Conservation (phyloP, 2,329 filamentous ascomycete genomes). For the Intubia oerlemansii region DNA sequence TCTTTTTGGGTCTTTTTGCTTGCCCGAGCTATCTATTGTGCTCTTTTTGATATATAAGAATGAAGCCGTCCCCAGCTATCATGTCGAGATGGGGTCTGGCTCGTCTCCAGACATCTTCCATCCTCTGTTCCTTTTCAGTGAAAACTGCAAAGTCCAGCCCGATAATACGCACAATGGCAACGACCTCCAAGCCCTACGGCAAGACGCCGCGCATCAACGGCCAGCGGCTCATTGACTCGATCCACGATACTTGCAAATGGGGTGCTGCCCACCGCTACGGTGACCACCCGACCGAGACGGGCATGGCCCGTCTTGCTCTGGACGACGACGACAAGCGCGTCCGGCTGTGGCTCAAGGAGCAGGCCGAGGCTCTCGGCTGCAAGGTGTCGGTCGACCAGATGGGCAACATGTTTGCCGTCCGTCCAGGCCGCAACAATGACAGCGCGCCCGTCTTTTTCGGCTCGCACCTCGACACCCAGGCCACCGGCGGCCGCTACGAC, state of each 20-base stretch:
- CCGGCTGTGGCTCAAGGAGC: slow-evolving; percentile 55
- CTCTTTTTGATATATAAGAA: too few species aligned
- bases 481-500: slow-evolving; percentile 47
- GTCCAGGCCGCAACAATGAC: slow-evolving; percentile 42
- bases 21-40: too few species aligned
- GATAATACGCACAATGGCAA: too few species aligned
- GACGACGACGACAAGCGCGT: slow-evolving; percentile 50
- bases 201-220: slow-evolving; percentile 6
- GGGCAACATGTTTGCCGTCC: slow-evolving; percentile 62
- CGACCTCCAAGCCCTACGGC: too few species aligned
- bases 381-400: slow-evolving; percentile 48
- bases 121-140: too few species aligned
- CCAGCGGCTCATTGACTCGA: slow-evolving; percentile 5
- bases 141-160: too few species aligned
- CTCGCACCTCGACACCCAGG: slow-evolving; percentile 46
- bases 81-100: too few species aligned
- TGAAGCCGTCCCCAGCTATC: too few species aligned
- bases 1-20: too few species aligned
- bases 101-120: too few species aligned
- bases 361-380: slow-evolving; percentile 41
- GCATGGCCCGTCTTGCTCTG: slow-evolving; percentile 56
- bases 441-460: slow-evolving; percentile 46
- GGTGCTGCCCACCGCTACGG: slow-evolving; percentile 8
- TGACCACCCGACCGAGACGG: slow-evolving; percentile 28
- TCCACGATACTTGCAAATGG: slow-evolving; percentile 8